Conservation (phyloP, 2,329 filamentous ascomycete genomes). For the Amauroascus niger region DNA sequence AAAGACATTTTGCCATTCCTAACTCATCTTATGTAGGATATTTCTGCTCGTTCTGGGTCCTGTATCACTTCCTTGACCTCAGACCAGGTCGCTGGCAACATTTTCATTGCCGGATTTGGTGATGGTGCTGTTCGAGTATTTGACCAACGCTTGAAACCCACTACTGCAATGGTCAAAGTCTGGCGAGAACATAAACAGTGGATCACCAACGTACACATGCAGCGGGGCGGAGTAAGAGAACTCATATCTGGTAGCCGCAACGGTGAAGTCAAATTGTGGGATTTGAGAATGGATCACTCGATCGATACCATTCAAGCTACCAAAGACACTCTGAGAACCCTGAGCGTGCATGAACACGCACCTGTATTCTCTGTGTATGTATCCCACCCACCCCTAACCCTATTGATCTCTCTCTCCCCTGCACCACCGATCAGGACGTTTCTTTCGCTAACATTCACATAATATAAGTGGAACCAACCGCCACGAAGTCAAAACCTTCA, state of each 20-base stretch:
- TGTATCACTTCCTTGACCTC: conserved; percentile 94
- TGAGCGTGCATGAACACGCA: conserved; percentile 90
- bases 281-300: conserved; percentile 76
- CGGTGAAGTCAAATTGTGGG: conserved; percentile 91
- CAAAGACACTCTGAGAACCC: conserved; percentile 66
- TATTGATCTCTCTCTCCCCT: not conserved
- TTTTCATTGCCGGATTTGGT: conserved; percentile 92
- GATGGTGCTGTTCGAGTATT: conserved; percentile 92
- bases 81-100: conserved; percentile 93
- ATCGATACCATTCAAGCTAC: conserved; percentile 66
- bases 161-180: conserved; percentile 86
- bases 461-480: conserved; percentile 70
- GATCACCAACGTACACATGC: conserved; percentile 94
- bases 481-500: conserved; percentile 85
- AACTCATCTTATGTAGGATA: conserved; percentile 48
- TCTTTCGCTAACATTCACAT: conserved; percentile 15
- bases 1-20: not conserved
- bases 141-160: conserved; percentile 72
- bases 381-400: not conserved
- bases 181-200: conserved; percentile 96
- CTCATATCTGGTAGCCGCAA: conserved; percentile 83
- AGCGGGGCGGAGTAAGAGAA: conserved; percentile 86
- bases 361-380: conserved; percentile 90
- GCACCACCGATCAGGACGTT: not conserved
- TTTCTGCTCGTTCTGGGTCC: conserved; percentile 84